Evolutionary conservation across 2,329 filamentous ascomycete genomes (phyloP).

Genomic region (Fusarium palustre): DNA sequence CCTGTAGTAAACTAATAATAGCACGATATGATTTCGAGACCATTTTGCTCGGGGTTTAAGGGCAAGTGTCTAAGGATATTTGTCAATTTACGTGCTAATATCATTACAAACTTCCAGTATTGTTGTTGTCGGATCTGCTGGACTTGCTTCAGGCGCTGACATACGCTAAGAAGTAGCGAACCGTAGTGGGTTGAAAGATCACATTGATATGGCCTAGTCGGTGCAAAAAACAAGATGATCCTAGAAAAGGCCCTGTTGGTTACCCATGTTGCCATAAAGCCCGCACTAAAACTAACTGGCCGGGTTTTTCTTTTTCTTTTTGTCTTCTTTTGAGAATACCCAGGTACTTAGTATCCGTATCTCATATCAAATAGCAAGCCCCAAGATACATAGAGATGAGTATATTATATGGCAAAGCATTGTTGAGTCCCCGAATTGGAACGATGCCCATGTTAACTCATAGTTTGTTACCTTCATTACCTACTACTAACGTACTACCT

Average conservation of each 20-base stretch:
- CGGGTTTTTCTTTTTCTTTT: no score
- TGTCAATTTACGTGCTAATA: constrained; percentile 20
- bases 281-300: background rate
- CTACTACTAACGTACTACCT: background rate
- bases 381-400: background rate
- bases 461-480: background rate
- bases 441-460: background rate
- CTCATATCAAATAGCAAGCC: background rate
- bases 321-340: background rate
- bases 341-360: no score
- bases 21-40: constrained; percentile 18
- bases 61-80: constrained; percentile 3
- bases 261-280: background rate
- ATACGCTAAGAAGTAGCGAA: constrained; percentile 8
- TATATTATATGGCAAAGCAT: background rate
- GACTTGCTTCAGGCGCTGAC: constrained; percentile 1
- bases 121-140: background rate
- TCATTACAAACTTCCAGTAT: constrained; percentile 8
- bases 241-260: background rate
- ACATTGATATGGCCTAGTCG: background rate
- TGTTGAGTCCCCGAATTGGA: background rate
- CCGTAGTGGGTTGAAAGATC: background rate
- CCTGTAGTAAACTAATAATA: background rate
- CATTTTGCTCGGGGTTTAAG: background rate
- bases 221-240: background rate